Base-by-base conservation (phyloP, 371 early-diverging fungal genomes). In the Mortierella sp. region DNA sequence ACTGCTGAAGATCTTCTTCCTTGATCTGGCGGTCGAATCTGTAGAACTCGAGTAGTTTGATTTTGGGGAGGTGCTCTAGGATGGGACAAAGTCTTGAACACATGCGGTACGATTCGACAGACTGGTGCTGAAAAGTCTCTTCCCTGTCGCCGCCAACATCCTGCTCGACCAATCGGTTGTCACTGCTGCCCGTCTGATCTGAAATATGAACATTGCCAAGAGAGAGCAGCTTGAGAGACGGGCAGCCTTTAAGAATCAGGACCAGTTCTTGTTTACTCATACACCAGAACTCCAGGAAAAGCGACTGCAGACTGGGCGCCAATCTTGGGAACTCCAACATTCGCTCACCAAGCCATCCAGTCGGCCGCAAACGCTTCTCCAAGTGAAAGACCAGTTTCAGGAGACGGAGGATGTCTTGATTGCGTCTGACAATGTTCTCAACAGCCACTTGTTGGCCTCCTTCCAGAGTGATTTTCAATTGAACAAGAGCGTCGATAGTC, bases 41-140 rank as follows among this genome's bases (percentile, higher is more conserved):
- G 52, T 80, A 80, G 26, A 84, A 80, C 38, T 84, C 84, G 1
- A 84, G 73, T 0, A 72, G 55, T 45, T 71, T 73, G 68, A 84
- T 21, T 34, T 77, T 84, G 6, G 84, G 80, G 11, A 84, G 54
- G 58, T 80, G 68, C 14, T 84, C 73, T 8, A 84, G 38, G n/a
- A 84, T 57, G 6, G 38, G 72, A 44, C 72, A 75, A 11, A 84
- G 74, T 5, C 28, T 68, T 16, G 80, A 75, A 45, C 80, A 80
- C 84, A 84, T 84, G 26, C 80, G 73, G 21, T 80, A 78, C 1
- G 28, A 74, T 38, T 75, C 71, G 19, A 84, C 50, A 19, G 73
- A 75, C 6, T 52, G 75, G 34, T 84, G 80, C 48, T 84, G 84
- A 72, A 77, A 80, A 2, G 47, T 24, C 14, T 19, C 26, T n/a